phyloP scores from a whole-genome alignment of 352 stramenopile species.

The Globisporangium rhizosaccharum region DNA sequence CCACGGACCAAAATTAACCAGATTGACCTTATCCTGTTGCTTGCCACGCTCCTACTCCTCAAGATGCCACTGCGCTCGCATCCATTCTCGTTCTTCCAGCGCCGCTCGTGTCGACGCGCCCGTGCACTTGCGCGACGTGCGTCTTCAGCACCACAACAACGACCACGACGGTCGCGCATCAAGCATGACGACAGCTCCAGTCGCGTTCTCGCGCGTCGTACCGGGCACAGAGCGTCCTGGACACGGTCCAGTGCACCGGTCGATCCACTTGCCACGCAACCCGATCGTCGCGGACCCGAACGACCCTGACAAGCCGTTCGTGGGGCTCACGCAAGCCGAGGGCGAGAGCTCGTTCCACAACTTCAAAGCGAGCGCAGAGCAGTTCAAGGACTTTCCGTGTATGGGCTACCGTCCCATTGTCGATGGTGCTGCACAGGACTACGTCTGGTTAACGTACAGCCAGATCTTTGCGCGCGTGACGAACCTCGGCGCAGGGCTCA shows the following conservation, averaged over 20 bases:
- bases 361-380: constrained; percentile 27
- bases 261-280: constrained; percentile 18
- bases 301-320: constrained; percentile 29
- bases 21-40: too few relatives aligned
- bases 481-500: constrained; percentile 36
- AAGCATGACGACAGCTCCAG: constrained; percentile 26
- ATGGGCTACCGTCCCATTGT: constrained; percentile 39
- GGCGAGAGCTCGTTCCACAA: constrained; percentile 43
- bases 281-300: constrained; percentile 26
- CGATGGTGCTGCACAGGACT: constrained; percentile 22
- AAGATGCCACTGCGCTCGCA: too few relatives aligned
- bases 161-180: not conserved
- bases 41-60: too few relatives aligned
- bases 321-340: constrained; percentile 31
- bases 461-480: constrained; percentile 27
- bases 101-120: too few relatives aligned
- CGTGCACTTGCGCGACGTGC: too few relatives aligned
- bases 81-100: too few relatives aligned
- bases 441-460: constrained; percentile 55
- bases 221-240: constrained; percentile 33
- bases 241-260: constrained; percentile 43
- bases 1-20: too few relatives aligned
- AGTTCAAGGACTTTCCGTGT: constrained; percentile 26
- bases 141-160: not conserved
- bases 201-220: constrained; percentile 41